Base-by-base conservation (phyloP, 345 rosid genomes). In the Eutrema japonicum region DNA sequence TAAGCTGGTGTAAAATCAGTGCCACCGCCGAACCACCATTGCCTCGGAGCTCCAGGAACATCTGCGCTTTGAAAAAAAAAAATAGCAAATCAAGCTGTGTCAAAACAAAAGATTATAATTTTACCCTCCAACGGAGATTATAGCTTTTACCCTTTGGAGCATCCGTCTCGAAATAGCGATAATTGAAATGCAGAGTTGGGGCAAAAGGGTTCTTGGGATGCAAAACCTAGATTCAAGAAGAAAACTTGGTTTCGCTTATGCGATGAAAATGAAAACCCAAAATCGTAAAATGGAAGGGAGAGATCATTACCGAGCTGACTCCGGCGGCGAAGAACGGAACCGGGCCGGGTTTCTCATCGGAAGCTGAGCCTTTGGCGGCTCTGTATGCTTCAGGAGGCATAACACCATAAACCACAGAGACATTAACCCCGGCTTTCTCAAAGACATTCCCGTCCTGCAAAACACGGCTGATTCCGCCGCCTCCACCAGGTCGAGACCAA, bases 11-110 rank as follows among this genome's bases (percentile, higher is more conserved):
- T 91, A 30, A 95, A 84, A 85, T 95, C 99, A 68, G 99, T 95
- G n/a, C 99, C 99, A 68, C 99, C 97, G 36, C 99, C 97, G 76
- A 95, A 92, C 99, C 99, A 95, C 99, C 99, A 95, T 70, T 92
- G 97, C 82, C 89, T 83, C 1, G 97, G 97, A 56, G 97, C 97
- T 83, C 99, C 99, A 55, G 96, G 97, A 71, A 70, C 67, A 84
- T 95, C 99, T 95, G 73, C 70, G 27, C 27, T 8, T 68, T 7
- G 14, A 22, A 18, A 47, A 45, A 14, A 14, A 40, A 18, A 47
- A 45, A 14, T 27, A 12, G 10, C 26, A 72, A 54, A 30, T 64
- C 57, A 51, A 75, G 56, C 7, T 22, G 1, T 35, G n/a, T 12
- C 60, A 10, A 58, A 41, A 32, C 66, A n/a, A 71, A 78, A 27